Base-by-base conservation (phyloP, 345 rosid species). In the Salix brachista region DNA sequence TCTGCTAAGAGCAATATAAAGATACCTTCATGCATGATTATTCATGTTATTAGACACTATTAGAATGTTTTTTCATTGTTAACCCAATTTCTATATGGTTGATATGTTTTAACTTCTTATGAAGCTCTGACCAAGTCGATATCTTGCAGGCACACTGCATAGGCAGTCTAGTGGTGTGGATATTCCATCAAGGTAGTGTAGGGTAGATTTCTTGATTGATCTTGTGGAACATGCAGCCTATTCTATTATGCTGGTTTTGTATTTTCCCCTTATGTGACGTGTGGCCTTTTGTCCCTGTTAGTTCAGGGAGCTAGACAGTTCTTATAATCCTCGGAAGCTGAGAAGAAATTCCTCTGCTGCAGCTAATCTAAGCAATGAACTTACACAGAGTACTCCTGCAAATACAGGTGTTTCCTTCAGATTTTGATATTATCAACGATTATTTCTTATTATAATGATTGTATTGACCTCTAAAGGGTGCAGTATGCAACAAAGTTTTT, bases 121-220 rank as follows among this genome's bases (percentile, higher is more conserved):
- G 72, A 32, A 56, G 68, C 68, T 39, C 71, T 70, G 16, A 52
- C 14, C 32, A 46, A 50, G 21, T 19, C 71, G 32, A 65, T 75
- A 17, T 69, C 26, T 46, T 86, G 75, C 92, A 89, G 97, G 91
- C 67, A 79, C 83, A 37, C 73, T 93, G 68, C 80, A 89, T 81
- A 89, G 94, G 83, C 99, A 88, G 86, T 77, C 86, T 83, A 93
- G 96, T 62, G 91, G 95, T 19, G 82, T 80, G 17, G 96, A 93
- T 77, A 81, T 91, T 71, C 69, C 83, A 71, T 84, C 91, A 71
- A 86, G 94, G 98, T 91, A 80, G 10, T 77, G 41, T 21, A 70
- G 74, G 14, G 30, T 19, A 62, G n/a, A 62, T 28, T 28, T 79
- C 52, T 77, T 72, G 46, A 58, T 28, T n/a, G 44, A 66, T 67